phyloP scores from a whole-genome alignment of 306 rosid species.

The Vigna unguiculata region DNA sequence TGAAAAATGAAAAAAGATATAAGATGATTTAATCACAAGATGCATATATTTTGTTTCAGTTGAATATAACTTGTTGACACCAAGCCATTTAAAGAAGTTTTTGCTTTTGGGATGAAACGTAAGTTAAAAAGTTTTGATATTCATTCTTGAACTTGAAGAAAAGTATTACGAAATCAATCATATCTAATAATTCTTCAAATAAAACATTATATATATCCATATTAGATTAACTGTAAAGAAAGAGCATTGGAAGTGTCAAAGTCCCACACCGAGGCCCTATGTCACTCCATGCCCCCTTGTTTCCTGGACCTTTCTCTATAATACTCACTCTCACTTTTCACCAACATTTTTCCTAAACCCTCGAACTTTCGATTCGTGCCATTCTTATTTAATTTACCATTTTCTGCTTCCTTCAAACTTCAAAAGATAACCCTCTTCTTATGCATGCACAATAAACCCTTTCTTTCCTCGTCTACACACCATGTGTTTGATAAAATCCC shows the following conservation, averaged over 20 bases:
- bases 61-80: too few relatives aligned
- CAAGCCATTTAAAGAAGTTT: too few relatives aligned
- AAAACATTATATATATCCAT: too few relatives aligned
- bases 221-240: not conserved
- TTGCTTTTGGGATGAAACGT: too few relatives aligned
- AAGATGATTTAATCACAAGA: too few relatives aligned
- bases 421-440: not conserved
- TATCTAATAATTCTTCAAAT: too few relatives aligned
- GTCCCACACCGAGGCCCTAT: constrained; percentile 29
- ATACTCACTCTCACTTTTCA: constrained; percentile 33
- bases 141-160: too few relatives aligned
- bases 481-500: constrained; percentile 11
- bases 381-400: constrained; percentile 1
- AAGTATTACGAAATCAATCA: too few relatives aligned
- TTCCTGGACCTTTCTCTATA: constrained; percentile 57
- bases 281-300: constrained; percentile 45
- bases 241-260: constrained; percentile 27
- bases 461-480: not conserved
- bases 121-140: too few relatives aligned
- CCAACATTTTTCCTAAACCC: constrained; percentile 31
- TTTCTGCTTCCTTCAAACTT: not conserved
- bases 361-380: too few relatives aligned
- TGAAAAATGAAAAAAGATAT: too few relatives aligned
- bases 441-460: constrained; percentile 5
- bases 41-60: too few relatives aligned